Evolutionary conservation across 805 yeast species (phyloP).

Genomic region (Ogataea minuta): DNA sequence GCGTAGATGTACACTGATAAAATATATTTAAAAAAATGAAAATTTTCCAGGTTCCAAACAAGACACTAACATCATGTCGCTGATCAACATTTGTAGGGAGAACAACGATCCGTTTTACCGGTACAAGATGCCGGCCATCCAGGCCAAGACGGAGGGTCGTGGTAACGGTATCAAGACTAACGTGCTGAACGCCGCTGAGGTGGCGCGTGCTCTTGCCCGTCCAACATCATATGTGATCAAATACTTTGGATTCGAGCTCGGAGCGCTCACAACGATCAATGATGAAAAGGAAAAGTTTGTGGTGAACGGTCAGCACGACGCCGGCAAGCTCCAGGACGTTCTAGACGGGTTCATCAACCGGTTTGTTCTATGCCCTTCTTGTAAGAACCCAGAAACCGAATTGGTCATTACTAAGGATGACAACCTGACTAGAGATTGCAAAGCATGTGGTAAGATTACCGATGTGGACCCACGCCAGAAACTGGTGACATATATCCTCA

Average conservation of each 20-base stretch:
- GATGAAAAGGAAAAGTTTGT: conserved; percentile 82
- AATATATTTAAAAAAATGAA: conserved; percentile 1
- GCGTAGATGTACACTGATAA: conserved; percentile 5
- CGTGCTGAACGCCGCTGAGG: conserved; percentile 84
- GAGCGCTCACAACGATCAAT: conserved; percentile 88
- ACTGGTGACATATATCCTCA: conserved; percentile 79
- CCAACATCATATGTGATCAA: conserved; percentile 91
- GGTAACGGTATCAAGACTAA: conserved; percentile 99
- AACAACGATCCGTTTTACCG: conserved; percentile 98
- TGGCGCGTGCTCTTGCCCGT: conserved; percentile 90
- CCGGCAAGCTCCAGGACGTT: conserved; percentile 85
- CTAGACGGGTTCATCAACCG: conserved; percentile 91
- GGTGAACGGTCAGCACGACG: conserved; percentile 93
- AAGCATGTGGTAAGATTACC: conserved; percentile 94
- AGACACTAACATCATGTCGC: conserved; percentile 54
- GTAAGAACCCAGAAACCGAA: conserved; percentile 98
- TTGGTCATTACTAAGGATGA: conserved; percentile 75
- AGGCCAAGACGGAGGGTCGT: conserved; percentile 96
- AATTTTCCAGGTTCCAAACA: conserved; percentile 3
- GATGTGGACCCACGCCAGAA: conserved; percentile 82
- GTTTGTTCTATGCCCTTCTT: conserved; percentile 89
- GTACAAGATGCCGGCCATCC: conserved; percentile 98
- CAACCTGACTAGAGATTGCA: conserved; percentile 84
- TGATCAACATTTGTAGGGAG: conserved; percentile 92
- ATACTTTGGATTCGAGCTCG: conserved; percentile 93